Evolutionary conservation across 179 eudicot species (phyloP), one percentile per base, ranked within the genome.

Genomic region (Heliamphora pulchella): DNA sequence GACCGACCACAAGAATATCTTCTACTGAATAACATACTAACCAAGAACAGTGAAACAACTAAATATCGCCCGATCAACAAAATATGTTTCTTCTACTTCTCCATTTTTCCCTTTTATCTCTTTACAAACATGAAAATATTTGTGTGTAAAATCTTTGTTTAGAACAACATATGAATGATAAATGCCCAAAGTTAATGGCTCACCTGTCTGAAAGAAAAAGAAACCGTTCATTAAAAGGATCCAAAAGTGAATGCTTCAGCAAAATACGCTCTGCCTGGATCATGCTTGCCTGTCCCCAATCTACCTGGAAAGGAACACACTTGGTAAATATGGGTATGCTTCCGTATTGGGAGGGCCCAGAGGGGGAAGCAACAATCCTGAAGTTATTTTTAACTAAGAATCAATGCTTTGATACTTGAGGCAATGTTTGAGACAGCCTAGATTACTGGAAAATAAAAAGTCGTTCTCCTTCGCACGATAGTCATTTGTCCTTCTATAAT

Each of bases 281-380:
- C 98, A 94, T 94, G 91, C 83, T 93, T 76, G 97, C 91, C 85
- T 83, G 96, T 86, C 98, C 98, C 98, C 97, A 94, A 79, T 91
- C 94, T 88, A 94, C 92, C 97, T 94, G 92, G 85, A 82, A 85
- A 87, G 55, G 64, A 64, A 80, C 55, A 71, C 67, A 75, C 47
- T 77, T 65, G 75, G 79, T 79, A 76, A 74, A 15, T 73, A 61
- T 50, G 31, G 44, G 77, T 71, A 48, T 22, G 39, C 22, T 46
- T 44, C 46, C 39, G 47, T 51, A 31, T 53, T 14, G 14, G 17
- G 59, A 20, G 53, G 31, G 31, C 31, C 31, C 31, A 0, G 31
- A 31, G 31, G 31, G 31, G n/a, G 10, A 51, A 73, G 62, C 76
- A 71, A 53, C n/a, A 73, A 9, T 22, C 11, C 61, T 8, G 1